A percentile compares a stretch with the other conserved stretches of the same genome.
These are phyloP conservation scores for barley (Hordeum vulgare) DNA, from an alignment of 176 grass and related monocot species.

Conservation along the genomic window DNA sequence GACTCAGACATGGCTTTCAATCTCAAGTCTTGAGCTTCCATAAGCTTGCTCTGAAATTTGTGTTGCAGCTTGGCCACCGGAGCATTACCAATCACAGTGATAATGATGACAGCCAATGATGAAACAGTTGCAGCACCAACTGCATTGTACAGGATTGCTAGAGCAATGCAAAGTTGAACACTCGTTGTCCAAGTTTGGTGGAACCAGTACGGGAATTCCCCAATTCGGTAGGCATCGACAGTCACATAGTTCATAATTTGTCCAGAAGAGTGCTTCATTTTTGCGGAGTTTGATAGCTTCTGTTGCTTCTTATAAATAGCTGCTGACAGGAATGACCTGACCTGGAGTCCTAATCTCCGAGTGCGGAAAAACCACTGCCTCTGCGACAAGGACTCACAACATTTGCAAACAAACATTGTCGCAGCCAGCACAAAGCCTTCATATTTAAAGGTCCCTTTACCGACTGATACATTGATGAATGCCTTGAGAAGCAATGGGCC, in stretches of 20 bases:
- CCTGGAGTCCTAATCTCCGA: constrained; percentile 69
- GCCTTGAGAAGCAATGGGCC: constrained; percentile 76
- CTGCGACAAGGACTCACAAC: constrained; percentile 72
- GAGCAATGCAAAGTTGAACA: constrained; percentile 72
- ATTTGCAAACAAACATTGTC: constrained; percentile 69
- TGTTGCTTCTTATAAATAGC: constrained; percentile 85
- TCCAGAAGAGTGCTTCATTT: constrained; percentile 75
- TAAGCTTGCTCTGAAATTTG: constrained; percentile 76
- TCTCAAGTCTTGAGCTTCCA: constrained; percentile 82
- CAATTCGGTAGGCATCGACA: constrained; percentile 83
- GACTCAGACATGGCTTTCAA: constrained; percentile 84
- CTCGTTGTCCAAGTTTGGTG: constrained; percentile 89
- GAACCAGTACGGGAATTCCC: constrained; percentile 92
- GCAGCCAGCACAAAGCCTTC: constrained; percentile 60
- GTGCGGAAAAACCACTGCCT: constrained; percentile 92
- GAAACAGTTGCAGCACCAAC: constrained; percentile 63
- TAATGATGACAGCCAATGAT: constrained; percentile 60
- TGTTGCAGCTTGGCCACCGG: constrained; percentile 82
- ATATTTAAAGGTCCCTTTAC: constrained; percentile 54
- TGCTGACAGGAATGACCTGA: constrained; percentile 72
- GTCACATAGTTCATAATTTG: constrained; percentile 94
- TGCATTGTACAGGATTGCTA: constrained; percentile 68
- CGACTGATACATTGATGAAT: constrained; percentile 74
- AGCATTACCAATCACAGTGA: constrained; percentile 75
- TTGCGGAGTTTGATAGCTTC: constrained; percentile 62